Evolutionary conservation across 441 rosid species (phyloP), one percentile per base, ranked within the genome.

Genomic region (Euphorbia corollata): DNA sequence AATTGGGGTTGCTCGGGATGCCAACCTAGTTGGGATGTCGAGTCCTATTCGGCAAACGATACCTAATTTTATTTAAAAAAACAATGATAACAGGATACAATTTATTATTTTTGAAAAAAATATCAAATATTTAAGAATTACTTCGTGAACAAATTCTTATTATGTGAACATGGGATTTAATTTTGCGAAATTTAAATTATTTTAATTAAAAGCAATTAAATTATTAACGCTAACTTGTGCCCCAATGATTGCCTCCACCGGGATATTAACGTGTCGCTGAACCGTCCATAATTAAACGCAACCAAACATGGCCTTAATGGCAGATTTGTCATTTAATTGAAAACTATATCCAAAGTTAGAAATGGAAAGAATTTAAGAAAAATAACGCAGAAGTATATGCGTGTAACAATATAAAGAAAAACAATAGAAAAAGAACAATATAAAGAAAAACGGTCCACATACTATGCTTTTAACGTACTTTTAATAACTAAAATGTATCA

Each of bases 221-320:
- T 63, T 45, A 41, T 27, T 0, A 20, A 0, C 3, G 4, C 13
- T 20, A 54, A 54, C n/a, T 34, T 65, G 43, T 55, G 43, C 24
- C 63, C 70, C 62, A 57, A 67, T 67, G 30, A 67, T 67, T 41
- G 23, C 39, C 34, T 23, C 63, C 24, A 20, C 61, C 50, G 1
- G 50, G 50, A 2, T 6, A 45, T 45, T 15, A 45, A 45, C 12
- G 50, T 15, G 16, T 58, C n/a, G 23, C 22, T 39, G 0, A 57
- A 1, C 1, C 61, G 9, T 39, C 12, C 39, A 8, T 24, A 27
- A 5, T 7, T 36, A 16, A 5, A 34, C 36, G 36, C 36, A 32
- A 2, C 36, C 2, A 32, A 32, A 2, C 2, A 2, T 2, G 36
- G 3, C 36, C 36, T 32, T 45, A 7, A 0, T 55, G 50, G 32